phyloP scores from a whole-genome alignment of 371 early-diverging fungal genomes.

The Apophysomyces variabilis region DNA sequence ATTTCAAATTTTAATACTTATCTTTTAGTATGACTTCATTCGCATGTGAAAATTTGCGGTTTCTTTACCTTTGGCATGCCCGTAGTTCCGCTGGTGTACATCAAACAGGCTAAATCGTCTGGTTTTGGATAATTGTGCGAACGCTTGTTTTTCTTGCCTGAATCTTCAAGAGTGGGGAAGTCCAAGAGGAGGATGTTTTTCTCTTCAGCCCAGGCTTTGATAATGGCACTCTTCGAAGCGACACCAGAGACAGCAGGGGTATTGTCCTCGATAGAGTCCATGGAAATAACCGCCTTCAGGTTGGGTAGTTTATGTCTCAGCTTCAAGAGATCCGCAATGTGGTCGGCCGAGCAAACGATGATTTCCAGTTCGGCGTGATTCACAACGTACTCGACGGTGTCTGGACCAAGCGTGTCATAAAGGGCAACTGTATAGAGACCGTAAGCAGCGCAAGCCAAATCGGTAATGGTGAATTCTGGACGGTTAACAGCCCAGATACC shows the following conservation, averaged over 20 bases:
- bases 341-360: constrained; percentile 70
- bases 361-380: constrained; percentile 71
- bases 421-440: constrained; percentile 81
- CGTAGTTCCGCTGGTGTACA: constrained; percentile 55
- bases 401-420: constrained; percentile 92
- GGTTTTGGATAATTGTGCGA: constrained; percentile 46
- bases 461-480: constrained; percentile 89
- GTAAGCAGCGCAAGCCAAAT: constrained; percentile 58
- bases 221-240: constrained; percentile 33
- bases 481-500: constrained; percentile 83
- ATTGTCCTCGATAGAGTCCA: constrained; percentile 64
- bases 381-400: constrained; percentile 66
- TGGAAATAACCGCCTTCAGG: constrained; percentile 74
- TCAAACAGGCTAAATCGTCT: constrained; percentile 63
- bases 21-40: background rate
- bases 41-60: background rate
- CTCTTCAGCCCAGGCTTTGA: constrained; percentile 54
- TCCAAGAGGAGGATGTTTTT: constrained; percentile 55
- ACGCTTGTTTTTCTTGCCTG: constrained; percentile 41
- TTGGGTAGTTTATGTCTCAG: constrained; percentile 50
- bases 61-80: constrained; percentile 67
- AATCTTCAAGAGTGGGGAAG: constrained; percentile 67
- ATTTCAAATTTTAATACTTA: background rate
- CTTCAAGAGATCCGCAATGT: constrained; percentile 61
- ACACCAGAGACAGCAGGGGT: constrained; percentile 36